Base-by-base conservation (phyloP, 805 yeast species). In the Sungouiozyma ichnusensis region DNA sequence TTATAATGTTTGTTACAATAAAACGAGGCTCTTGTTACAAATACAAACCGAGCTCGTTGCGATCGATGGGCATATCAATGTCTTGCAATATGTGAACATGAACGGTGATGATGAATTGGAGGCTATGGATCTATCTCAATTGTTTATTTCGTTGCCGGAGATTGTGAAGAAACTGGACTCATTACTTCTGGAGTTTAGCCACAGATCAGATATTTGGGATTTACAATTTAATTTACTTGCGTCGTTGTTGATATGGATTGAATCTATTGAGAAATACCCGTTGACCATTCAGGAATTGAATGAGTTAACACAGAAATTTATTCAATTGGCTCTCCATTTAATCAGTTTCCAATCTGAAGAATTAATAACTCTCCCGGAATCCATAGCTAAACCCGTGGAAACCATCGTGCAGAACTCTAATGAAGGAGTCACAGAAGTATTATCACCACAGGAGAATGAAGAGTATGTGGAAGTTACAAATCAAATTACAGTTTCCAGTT, bases 1-100 rank as follows among this genome's bases (percentile, higher is more conserved):
- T 9, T 64, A 67, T 47, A 50, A 59, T 35, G 52, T 61, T 3
- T 39, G 40, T 8, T 62, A 61, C 42, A 62, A 62, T 43, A 48
- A 51, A 39, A 57, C 58, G 15, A 48, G 65, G 35, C 48, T 62
- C 14, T 41, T 55, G 6, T 48, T 62, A 45, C 54, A 58, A 37
- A 39, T 61, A 3, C 49, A 59, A 41, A 49, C 53, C 2, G 65
- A 60, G 16, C 60, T 53, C 37, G 32, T 53, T 20, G 56, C 55
- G 4, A 57, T 51, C 41, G 51, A 52, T 24, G 63, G 64, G 13
- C 50, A 51, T 40, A 55, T 59, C 33, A 58, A 62, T 38, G 38
- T 62, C 4, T 39, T 59, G 16, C 50, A 54, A 32, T 60, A 52
- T 41, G 49, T 60, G 14, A 51, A 53, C 13, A 29, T 58, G n/a